Evolutionary conservation across 2,329 filamentous ascomycete genomes (phyloP), one percentile per base, ranked within the genome.

Genomic region (Trichoderma sp.): DNA sequence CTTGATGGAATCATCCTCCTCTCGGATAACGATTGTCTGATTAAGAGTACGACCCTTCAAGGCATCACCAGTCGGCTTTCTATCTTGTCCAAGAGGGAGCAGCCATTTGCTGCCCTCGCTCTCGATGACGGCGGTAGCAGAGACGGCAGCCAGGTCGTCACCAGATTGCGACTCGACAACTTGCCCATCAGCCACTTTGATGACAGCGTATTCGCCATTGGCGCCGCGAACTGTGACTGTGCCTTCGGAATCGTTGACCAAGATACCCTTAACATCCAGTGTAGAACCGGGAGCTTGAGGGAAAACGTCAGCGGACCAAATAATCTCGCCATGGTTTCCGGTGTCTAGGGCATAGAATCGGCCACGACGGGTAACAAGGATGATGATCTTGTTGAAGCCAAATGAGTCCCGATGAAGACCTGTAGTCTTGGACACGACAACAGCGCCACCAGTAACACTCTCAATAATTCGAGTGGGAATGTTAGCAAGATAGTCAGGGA

Each of bases 341-440:
- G 90, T 88, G 77, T 97, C 90, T 22, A 99, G 82, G 3, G 90
- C 92, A 71, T 94, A 91, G 19, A 98, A 80, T 71, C 91, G 89
- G 15, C 94, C 94, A 67, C 89, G 89, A 65, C 87, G 85, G 2
- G 94, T 97, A 6, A 90, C 93, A 60, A 97, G 82, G 67, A 97
- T 83, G 6, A 94, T 86, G 35, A 94, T 82, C 79, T 97, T 97
- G 77, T 92, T 90, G 79, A 97, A 94, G 5, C 94, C 94, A 77
- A 98, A 98, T 45, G 84, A 87, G 73, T 95, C 91, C 17, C 88
- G 84, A 19, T 82, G 80, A n/a, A 90, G 81, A 7, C 83, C 82
- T 32, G 81, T 42, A 17, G 45, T 78, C 22, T 77, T 76, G 25
- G 79, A 79, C 13, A 75, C 78, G 1, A 79, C 74, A 17, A 83